Evolutionary conservation across 805 yeast species (phyloP), one percentile per base, ranked within the genome.

Genomic region (Candida wancherniae): DNA sequence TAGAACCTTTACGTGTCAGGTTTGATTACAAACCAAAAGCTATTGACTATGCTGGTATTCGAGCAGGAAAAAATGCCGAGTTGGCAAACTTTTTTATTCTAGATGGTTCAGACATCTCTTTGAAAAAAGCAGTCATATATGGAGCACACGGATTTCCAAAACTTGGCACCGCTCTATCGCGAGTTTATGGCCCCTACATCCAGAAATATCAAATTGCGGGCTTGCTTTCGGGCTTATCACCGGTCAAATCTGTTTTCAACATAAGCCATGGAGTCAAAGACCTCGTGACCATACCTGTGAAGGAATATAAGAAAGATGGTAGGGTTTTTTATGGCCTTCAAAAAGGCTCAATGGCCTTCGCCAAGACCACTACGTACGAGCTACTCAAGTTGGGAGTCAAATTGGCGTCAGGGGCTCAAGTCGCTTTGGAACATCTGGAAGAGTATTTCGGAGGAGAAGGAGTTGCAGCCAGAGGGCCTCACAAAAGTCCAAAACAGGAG

Each of bases 1-100:
- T 87, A 4, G 71, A 72, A 35, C 62, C 78, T 0, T 58, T 84
- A 3, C 69, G 67, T 27, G 52, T 92, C 13, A 77, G 77, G 39
- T 62, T 92, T 23, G 97, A 92, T 55, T 92, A 92, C 54, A 87
- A 86, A 51, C 97, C 98, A 0, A 87, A 87, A 52, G 83, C 77
- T 43, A 69, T 90, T 17, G 94, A 90, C 53, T 84, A 83, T 50
- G 74, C 77, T 2, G 96, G 95, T 0, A 69, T 88, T 18, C 67
- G 84, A 36, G 81, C 95, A 0, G 97, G 97, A 0, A 86, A 81
- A 39, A 74, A 86, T 0, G 78, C 82, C 3, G 97, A 90, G 52
- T 72, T 92, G 31, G 77, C 86, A 73, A 92, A 92, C 52, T 75
- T 92, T 40, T 88, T 92, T 57, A 80, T 81, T 6, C 66, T 92